Percentiles rank a stretch among this genome's conserved stretches.
Conservation (phyloP, 305 asterid species). For the Ajuga reptans region DNA sequence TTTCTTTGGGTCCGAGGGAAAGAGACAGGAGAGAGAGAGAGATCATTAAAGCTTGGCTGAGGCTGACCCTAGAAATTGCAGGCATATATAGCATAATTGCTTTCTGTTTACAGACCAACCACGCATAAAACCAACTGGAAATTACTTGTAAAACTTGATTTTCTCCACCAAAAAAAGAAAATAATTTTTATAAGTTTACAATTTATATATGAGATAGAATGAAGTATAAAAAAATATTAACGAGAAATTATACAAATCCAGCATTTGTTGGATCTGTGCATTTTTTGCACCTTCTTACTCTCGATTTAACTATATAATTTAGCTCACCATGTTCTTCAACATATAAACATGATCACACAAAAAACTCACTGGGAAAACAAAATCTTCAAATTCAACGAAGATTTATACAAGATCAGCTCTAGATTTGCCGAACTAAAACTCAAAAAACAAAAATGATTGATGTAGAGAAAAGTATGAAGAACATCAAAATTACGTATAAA, state of each 20-base stretch:
- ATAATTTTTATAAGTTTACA: not conserved
- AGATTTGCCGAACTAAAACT: not conserved
- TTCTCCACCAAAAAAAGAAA: not conserved
- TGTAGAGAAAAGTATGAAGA: too few species aligned
- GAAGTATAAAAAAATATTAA: not conserved
- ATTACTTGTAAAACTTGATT: not conserved
- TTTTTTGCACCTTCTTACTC: not conserved
- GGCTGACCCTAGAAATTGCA: constrained; percentile 40
- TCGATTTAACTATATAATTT: not conserved
- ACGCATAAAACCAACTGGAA: constrained; percentile 19
- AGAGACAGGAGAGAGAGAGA: constrained; percentile 24
- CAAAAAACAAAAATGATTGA: too few species aligned
- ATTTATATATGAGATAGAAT: not conserved
- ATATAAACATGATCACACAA: not conserved
- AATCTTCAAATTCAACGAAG: not conserved
- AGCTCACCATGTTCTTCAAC: not conserved
- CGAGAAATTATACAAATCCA: constrained; percentile 7
- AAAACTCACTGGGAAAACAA: not conserved
- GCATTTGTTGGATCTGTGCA: constrained; percentile 26
- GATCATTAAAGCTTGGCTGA: constrained; percentile 33
- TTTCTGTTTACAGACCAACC: constrained; percentile 24
- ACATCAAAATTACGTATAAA: too few species aligned
- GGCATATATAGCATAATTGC: constrained; percentile 24
- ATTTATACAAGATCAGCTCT: not conserved
- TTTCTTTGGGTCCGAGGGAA: constrained; percentile 10